A percentile compares a stretch with the other conserved stretches of the same genome.
phyloP scores from a whole-genome alignment of 495 filamentous ascomycete species.

The Trichoderma gamsii region DNA sequence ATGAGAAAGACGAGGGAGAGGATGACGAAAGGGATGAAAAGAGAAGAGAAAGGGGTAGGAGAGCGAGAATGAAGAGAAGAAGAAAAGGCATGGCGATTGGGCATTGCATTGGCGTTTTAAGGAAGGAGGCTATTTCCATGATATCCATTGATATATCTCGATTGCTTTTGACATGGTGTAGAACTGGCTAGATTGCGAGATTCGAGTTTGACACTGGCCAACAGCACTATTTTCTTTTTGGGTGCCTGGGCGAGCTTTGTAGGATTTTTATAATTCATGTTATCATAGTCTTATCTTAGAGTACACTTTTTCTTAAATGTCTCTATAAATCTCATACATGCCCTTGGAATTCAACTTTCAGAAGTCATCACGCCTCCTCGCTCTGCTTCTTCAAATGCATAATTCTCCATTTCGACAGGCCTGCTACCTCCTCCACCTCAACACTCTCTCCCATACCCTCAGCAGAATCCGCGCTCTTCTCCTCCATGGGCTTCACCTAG shows the following conservation, averaged over 20 bases:
- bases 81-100: conserved; percentile 1
- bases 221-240: background rate
- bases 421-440: conserved; percentile 37
- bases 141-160: background rate
- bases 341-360: background rate
- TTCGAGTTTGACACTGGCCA: background rate
- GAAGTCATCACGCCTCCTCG: background rate
- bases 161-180: conserved; percentile 10
- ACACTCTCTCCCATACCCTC: conserved; percentile 19
- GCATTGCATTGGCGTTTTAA: conserved; percentile 20
- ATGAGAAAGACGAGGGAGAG: background rate
- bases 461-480: background rate
- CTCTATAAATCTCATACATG: background rate
- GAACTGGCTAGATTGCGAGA: background rate
- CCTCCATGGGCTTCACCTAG: conserved; percentile 8
- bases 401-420: conserved; percentile 34
- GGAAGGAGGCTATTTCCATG: background rate
- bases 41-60: background rate
- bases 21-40: background rate
- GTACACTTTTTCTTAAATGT: background rate
- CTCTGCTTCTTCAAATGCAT: conserved; percentile 23
- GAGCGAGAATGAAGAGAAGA: too few relatives aligned
- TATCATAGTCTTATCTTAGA: background rate
- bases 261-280: conserved; percentile 2
- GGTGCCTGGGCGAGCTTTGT: background rate